Percentiles rank a stretch among this genome's conserved stretches.
phyloP scores from a whole-genome alignment of 305 asterid genomes.

The Solanum chacoense region DNA sequence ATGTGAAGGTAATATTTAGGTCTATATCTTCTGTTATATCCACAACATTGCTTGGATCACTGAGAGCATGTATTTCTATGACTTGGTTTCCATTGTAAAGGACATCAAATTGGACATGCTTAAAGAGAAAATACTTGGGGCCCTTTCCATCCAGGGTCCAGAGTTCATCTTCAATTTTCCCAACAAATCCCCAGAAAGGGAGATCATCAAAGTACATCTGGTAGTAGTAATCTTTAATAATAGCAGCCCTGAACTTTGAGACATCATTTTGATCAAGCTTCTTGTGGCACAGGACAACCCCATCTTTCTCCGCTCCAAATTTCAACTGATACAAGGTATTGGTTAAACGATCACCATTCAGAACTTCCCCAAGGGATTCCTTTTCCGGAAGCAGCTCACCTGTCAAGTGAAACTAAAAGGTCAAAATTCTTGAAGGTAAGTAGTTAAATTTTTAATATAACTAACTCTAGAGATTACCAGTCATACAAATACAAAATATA shows the following conservation, averaged over 20 bases:
- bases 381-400: conserved; percentile 49
- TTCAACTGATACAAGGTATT: conserved; percentile 48
- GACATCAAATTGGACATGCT: conserved; percentile 61
- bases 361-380: conserved; percentile 68
- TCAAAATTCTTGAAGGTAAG: conserved; percentile 1
- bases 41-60: conserved; percentile 60
- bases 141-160: conserved; percentile 32
- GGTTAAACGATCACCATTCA: conserved; percentile 61
- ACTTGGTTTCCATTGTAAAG: conserved; percentile 61
- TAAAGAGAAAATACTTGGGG: conserved; percentile 51
- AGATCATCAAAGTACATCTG: conserved; percentile 89
- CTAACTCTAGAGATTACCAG: not conserved
- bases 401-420: conserved; percentile 21
- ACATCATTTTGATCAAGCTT: conserved; percentile 39
- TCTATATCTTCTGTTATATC: conserved; percentile 61
- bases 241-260: conserved; percentile 54
- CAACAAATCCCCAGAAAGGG: conserved; percentile 89
- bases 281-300: conserved; percentile 49
- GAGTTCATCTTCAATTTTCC: conserved; percentile 66
- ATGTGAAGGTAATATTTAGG: conserved; percentile 45
- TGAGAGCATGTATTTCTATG: conserved; percentile 58
- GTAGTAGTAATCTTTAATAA: conserved; percentile 57
- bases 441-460: not conserved
- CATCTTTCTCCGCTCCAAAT: conserved; percentile 49
- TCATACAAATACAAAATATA: not conserved